A percentile compares a stretch with the other conserved stretches of the same genome.
These are phyloP conservation scores for Chrysosporium queenslandicum DNA, from an alignment of 2,329 filamentous ascomycete genomes.

Conservation along the genomic window DNA sequence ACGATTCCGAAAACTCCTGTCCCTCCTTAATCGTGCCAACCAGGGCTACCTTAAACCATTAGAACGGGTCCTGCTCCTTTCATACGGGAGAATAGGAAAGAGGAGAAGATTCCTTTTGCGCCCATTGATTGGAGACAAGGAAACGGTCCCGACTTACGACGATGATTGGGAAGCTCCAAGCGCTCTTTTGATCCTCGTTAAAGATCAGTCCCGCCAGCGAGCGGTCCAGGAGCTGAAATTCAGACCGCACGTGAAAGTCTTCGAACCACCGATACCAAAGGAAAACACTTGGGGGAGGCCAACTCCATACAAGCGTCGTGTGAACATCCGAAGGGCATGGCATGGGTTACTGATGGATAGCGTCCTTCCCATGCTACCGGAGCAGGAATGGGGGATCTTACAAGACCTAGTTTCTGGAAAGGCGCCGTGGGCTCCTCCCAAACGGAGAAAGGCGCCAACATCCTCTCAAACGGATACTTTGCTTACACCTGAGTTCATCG, in stretches of 20 bases:
- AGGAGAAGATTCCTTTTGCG: slow-evolving; percentile 42
- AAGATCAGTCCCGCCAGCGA: slow-evolving; percentile 13
- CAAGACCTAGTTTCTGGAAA: slow-evolving; percentile 27
- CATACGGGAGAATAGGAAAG: slow-evolving; percentile 50
- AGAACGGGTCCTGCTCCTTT: slow-evolving; percentile 43
- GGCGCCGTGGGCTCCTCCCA: slow-evolving; percentile 25
- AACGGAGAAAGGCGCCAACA: slow-evolving; percentile 20
- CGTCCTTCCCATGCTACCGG: slow-evolving; percentile 33
- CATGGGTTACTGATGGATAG: slow-evolving; percentile 25
- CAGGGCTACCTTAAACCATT: slow-evolving; percentile 44
- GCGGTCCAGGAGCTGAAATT: slow-evolving; percentile 22
- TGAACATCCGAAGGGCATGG: slow-evolving; percentile 30
- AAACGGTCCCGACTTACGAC: slow-evolving; percentile 12
- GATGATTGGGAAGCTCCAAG: slow-evolving; percentile 12
- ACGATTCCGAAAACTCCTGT: slow-evolving; percentile 32
- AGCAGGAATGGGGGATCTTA: slow-evolving; percentile 28
- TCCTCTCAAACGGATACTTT: slow-evolving; percentile 7
- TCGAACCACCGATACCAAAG: slow-evolving; percentile 27
- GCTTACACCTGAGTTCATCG: slow-evolving; percentile 25
- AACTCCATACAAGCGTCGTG: slow-evolving; percentile 25
- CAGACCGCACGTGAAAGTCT: slow-evolving; percentile 10
- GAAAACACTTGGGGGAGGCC: slow-evolving; percentile 31
- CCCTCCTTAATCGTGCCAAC: slow-evolving; percentile 44
- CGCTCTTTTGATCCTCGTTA: slow-evolving; percentile 5
- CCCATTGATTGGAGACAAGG: slow-evolving; percentile 14